phyloP scores from a whole-genome alignment of 1,139 yeast genomes.

The Kodamaea arcana region DNA sequence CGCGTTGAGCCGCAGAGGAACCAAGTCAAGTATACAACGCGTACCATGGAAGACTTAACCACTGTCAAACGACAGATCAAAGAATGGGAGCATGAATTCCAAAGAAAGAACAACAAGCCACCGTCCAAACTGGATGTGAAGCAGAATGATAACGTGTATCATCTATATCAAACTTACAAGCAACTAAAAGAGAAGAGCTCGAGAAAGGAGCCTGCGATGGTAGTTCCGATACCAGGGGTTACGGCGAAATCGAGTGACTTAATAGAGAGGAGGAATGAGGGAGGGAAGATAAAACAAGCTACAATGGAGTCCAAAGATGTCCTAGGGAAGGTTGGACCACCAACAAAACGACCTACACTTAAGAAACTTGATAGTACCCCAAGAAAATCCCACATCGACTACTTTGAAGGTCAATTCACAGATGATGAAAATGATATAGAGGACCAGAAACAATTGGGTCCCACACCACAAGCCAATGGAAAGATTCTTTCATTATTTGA shows the following conservation, averaged over 20 bases:
- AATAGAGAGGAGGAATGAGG: not conserved
- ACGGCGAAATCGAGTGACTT: not conserved
- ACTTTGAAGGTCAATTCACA: conserved; percentile 3
- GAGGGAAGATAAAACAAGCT: not conserved
- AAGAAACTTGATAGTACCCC: not conserved
- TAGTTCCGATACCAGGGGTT: not conserved
- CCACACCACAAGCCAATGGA: conserved; percentile 75
- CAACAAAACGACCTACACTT: too few species aligned
- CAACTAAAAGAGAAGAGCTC: conserved; percentile 18
- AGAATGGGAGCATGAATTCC: conserved; percentile 58
- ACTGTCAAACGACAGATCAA: conserved; percentile 47
- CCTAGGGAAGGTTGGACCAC: too few species aligned
- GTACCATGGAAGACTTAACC: conserved; percentile 6
- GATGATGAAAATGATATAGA: conserved; percentile 9
- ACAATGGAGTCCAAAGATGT: too few species aligned
- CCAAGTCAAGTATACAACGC: too few species aligned
- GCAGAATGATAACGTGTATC: conserved; percentile 36
- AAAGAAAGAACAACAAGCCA: conserved; percentile 34
- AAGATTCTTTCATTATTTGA: conserved; percentile 66
- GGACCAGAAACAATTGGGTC: conserved; percentile 45
- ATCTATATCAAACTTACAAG: conserved; percentile 43
- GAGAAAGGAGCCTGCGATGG: not conserved
- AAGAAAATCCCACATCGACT: not conserved
- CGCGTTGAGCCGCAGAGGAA: too few species aligned
- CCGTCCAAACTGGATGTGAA: conserved; percentile 57